phyloP scores from a whole-genome alignment of 2,329 filamentous ascomycete species.

The Torrubiella hemipterigena region DNA sequence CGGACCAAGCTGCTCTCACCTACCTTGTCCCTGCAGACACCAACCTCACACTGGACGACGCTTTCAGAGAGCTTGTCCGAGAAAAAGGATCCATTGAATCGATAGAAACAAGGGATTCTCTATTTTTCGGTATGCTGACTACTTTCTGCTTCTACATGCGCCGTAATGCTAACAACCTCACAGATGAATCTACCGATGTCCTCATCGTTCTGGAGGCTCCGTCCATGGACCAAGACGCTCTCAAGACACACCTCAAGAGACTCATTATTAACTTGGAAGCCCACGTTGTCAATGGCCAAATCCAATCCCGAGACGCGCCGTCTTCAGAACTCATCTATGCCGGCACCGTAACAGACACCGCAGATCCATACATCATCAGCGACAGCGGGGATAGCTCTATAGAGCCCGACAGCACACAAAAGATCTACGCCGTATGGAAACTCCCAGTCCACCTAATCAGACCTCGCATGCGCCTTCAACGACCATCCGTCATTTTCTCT shows the following conservation, averaged over 20 bases:
- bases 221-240: slow-evolving; percentile 39
- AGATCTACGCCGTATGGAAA: slow-evolving; percentile 48
- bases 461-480: slow-evolving; percentile 52
- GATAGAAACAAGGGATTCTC: slow-evolving; percentile 48
- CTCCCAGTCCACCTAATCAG: slow-evolving; percentile 43
- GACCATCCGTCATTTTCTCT: slow-evolving; percentile 53
- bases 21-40: slow-evolving; percentile 49
- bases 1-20: slow-evolving; percentile 45
- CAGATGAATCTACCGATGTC: slow-evolving; percentile 63
- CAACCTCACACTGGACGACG: slow-evolving; percentile 39
- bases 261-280: slow-evolving; percentile 57
- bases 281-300: slow-evolving; percentile 47
- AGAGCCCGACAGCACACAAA: slow-evolving; percentile 16
- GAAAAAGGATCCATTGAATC: slow-evolving; percentile 39
- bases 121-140: slow-evolving; percentile 60
- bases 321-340: slow-evolving; percentile 50
- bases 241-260: slow-evolving; percentile 48
- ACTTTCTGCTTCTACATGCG: slow-evolving; percentile 15
- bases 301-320: slow-evolving; percentile 33
- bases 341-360: slow-evolving; percentile 34
- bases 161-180: slow-evolving; percentile 19
- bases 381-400: slow-evolving; percentile 23
- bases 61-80: slow-evolving; percentile 30
- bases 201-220: slow-evolving; percentile 58
- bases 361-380: slow-evolving; percentile 37